Conservation (phyloP, 768 basidiomycete genomes). For the Albatrellus ellisii region DNA sequence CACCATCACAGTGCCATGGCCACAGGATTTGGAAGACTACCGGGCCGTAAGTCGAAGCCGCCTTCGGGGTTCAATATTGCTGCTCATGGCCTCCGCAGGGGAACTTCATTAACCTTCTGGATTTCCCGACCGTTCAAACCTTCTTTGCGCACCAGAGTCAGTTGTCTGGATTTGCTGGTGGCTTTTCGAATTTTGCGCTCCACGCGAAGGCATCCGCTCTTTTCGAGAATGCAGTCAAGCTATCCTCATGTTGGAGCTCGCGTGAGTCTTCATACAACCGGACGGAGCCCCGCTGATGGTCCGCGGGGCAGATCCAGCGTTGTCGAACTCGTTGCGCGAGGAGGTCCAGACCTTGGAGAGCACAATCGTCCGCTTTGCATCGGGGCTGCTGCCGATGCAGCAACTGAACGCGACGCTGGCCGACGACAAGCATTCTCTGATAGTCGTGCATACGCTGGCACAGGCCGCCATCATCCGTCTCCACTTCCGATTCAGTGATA, state of each 20-base stretch:
- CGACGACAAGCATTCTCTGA: constrained; percentile 45
- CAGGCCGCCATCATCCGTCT: constrained; percentile 56
- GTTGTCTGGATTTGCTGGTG: constrained; percentile 31
- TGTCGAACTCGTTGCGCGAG: constrained; percentile 34
- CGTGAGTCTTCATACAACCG: constrained; percentile 25
- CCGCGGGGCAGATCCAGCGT: constrained; percentile 20
- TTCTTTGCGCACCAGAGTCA: constrained; percentile 45
- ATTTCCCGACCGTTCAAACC: constrained; percentile 44
- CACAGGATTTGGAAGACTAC: constrained; percentile 60
- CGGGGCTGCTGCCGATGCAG: constrained; percentile 50
- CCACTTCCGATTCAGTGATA: constrained; percentile 31
- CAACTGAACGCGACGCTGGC: constrained; percentile 43
- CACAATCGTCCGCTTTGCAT: constrained; percentile 46
- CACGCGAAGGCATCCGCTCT: constrained; percentile 69
- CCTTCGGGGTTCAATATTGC: neutral
- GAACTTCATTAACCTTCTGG: constrained; percentile 34
- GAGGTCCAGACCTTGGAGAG: constrained; percentile 52
- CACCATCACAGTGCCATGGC: constrained; percentile 66
- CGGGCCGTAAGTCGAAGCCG: constrained; percentile 36
- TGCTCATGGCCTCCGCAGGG: constrained; percentile 28
- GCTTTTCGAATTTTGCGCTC: constrained; percentile 51
- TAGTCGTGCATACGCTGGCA: constrained; percentile 51
- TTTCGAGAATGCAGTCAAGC: constrained; percentile 50
- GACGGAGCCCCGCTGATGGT: constrained; percentile 7
- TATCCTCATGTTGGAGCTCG: constrained; percentile 47